These are phyloP conservation scores for Globisporangium iwayamae DNA, from an alignment of 352 stramenopile genomes.

Conservation along the genomic window DNA sequence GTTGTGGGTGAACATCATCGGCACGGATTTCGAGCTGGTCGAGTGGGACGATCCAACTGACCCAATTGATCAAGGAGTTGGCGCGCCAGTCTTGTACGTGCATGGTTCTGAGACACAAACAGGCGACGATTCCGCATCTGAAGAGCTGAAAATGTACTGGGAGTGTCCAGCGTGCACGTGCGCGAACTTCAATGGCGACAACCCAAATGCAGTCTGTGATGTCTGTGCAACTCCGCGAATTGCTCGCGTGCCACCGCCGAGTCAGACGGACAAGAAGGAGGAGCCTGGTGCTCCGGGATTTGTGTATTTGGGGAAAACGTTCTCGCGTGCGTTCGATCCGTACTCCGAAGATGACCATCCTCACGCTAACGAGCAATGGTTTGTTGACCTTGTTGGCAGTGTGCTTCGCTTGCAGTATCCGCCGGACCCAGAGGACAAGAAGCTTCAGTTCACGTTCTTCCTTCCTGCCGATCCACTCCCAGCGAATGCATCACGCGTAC, in stretches of 20 bases:
- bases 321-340: slow-evolving; percentile 72
- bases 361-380: slow-evolving; percentile 63
- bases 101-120: slow-evolving; percentile 12
- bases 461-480: slow-evolving; percentile 49
- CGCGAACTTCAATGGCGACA: slow-evolving; percentile 86
- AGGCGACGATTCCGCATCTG: slow-evolving; percentile 15
- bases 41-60: slow-evolving; percentile 85
- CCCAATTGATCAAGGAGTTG: slow-evolving; percentile 79
- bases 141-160: slow-evolving; percentile 88
- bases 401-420: slow-evolving; percentile 67
- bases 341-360: slow-evolving; percentile 78
- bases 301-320: slow-evolving; percentile 50
- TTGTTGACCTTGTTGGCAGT: slow-evolving; percentile 64
- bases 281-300: slow-evolving; percentile 42
- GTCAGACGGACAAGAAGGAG: slow-evolving; percentile 24
- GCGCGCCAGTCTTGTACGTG: slow-evolving; percentile 50
- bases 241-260: slow-evolving; percentile 17
- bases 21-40: slow-evolving; percentile 82
- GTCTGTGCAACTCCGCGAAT: slow-evolving; percentile 65
- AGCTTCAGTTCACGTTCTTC: slow-evolving; percentile 75
- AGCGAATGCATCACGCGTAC: slow-evolving; percentile 41
- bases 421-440: slow-evolving; percentile 73
- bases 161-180: slow-evolving; percentile 81
- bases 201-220: slow-evolving; percentile 68
- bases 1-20: slow-evolving; percentile 87